Base-by-base conservation (phyloP, 2,329 filamentous ascomycete species). In the Aspergillus sp. region DNA sequence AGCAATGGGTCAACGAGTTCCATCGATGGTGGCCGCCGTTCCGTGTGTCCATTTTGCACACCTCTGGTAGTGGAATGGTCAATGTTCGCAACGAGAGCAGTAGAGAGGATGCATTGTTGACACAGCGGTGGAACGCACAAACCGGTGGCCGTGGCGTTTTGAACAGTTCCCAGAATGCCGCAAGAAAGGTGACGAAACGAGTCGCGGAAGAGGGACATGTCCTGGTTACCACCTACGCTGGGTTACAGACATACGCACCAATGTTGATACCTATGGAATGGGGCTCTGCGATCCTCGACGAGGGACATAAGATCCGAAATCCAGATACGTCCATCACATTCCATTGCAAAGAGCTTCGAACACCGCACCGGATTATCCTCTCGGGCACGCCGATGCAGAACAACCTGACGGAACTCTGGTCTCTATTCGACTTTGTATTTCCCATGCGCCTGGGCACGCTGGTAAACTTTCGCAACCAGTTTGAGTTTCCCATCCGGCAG, bases 11-110 rank as follows among this genome's bases (percentile, higher is more conserved):
- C 8, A 94, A 94, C 53, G 93, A 98, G 62, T 97, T 98, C 57
- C 94, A 98, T 68, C 82, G 85, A 8, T 98, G 94, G 94, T 98
- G 94, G 94, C 93, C 93, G n/a, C 85, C 93, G n/a, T 74, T 98
- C 30, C 81, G 94, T 38, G 93, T 98, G 4, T 94, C 90, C 0
- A 97, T 98, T 51, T 67, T 98, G 42, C 93, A 98, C 63, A 88
- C 88, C 1, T 96, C 93, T 4, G 93, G 93, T 2, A 97, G 89
- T 64, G 94, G 93, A 12, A 97, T 98, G 91, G 73, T 96, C 45
- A 89, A 94, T 54, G 74, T 94, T 27, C 70, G 72, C 40, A 73
- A 70, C 43, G 81, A 83, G 60, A 73, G 73, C 47, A 75, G 73
- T 32, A 75, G 76, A 43, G 86, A 91, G 64, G 79, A 80, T 51